Percentiles rank a stretch among this genome's conserved stretches.
These are phyloP conservation scores for Microdochium nivale DNA, from an alignment of 2,329 filamentous ascomycete genomes.

Conservation along the genomic window DNA sequence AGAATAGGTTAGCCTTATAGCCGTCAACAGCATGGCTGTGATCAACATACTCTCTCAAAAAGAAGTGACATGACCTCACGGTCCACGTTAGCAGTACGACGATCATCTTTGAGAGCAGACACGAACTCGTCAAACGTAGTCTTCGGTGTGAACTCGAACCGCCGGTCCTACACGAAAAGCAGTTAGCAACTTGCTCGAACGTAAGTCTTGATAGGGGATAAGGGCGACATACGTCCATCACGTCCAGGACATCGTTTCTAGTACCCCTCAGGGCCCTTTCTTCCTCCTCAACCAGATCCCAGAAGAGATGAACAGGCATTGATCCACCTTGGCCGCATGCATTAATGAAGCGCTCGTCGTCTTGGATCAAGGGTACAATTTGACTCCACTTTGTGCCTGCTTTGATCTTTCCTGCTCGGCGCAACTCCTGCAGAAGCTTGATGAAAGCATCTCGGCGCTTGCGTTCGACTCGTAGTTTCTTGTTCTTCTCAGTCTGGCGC, in stretches of 20 bases:
- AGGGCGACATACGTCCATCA: constrained; percentile 64
- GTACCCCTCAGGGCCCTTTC: constrained; percentile 76
- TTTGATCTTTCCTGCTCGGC: constrained; percentile 71
- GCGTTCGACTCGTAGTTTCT: constrained; percentile 72
- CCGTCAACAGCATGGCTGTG: neutral
- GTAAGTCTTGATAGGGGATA: neutral
- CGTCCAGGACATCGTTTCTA: constrained; percentile 77
- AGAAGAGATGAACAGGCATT: constrained; percentile 84
- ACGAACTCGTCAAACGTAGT: constrained; percentile 87
- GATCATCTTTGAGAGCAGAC: constrained; percentile 73
- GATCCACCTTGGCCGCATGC: constrained; percentile 82
- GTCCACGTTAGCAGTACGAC: constrained; percentile 80
- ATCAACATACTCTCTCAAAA: constrained; percentile 62
- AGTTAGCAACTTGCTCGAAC: constrained; percentile 24
- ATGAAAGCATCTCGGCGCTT: constrained; percentile 78
- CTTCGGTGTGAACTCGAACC: constrained; percentile 79
- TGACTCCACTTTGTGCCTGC: constrained; percentile 86
- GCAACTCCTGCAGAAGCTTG: constrained; percentile 65
- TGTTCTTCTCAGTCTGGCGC: constrained; percentile 78
- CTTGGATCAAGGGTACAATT: constrained; percentile 63
- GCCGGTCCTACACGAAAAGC: constrained; percentile 58
- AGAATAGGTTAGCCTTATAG: constrained; percentile 12
- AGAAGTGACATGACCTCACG: constrained; percentile 70
- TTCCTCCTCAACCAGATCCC: constrained; percentile 91
- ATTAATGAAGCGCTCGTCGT: constrained; percentile 73